Evolutionary conservation across 1,284 basidiomycete genomes (phyloP).

Genomic region (Meira nashicola): DNA sequence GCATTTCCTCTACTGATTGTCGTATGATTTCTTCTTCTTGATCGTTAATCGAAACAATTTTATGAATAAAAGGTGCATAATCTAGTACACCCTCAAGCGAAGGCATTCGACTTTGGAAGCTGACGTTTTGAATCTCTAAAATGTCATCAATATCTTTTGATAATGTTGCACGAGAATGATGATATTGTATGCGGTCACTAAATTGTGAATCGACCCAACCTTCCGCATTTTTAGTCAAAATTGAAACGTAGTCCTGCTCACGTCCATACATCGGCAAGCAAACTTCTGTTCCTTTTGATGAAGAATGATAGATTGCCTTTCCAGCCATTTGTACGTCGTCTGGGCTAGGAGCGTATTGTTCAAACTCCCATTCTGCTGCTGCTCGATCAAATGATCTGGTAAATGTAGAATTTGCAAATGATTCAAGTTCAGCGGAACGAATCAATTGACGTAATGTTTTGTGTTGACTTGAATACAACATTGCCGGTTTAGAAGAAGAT

Average conservation of each 20-base stretch:
- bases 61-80: slow-evolving; percentile 66
- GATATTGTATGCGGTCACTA: no score
- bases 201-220: no score
- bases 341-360: not conserved
- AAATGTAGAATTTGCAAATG: no score
- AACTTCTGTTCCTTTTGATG: no score
- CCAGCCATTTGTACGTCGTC: no score
- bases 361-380: not conserved
- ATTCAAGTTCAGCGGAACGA: no score
- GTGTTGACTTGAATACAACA: not conserved
- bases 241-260: no score
- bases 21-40: slow-evolving; percentile 31
- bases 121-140: not conserved
- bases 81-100: slow-evolving; percentile 62
- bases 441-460: not conserved
- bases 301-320: no score
- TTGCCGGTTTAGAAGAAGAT: no score
- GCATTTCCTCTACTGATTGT: not conserved
- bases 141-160: not conserved
- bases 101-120: slow-evolving; percentile 41
- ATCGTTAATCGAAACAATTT: slow-evolving; percentile 69
- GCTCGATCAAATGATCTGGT: not conserved
- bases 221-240: no score
- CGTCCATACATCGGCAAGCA: no score
- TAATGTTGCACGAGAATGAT: no score